These are phyloP conservation scores for Talaromyces sp. DNA, from an alignment of 2,329 filamentous ascomycete species.

Conservation along the genomic window DNA sequence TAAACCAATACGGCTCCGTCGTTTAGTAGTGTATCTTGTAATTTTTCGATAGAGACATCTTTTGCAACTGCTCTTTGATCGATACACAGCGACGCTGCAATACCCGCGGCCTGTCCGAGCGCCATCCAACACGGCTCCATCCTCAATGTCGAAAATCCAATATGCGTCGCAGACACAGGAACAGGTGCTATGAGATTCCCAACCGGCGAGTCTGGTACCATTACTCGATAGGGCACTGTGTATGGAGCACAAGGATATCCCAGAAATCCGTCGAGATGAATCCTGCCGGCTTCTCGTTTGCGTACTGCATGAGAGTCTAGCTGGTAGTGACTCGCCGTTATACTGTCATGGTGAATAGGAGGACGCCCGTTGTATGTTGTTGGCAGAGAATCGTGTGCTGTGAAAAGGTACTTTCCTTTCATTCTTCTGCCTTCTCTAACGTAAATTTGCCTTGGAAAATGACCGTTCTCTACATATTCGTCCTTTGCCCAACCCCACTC, in stretches of 20 bases:
- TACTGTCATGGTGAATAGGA: background rate
- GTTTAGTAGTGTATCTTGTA: background rate
- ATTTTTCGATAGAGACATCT: background rate
- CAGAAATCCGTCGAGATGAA: background rate
- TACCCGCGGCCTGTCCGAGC: background rate
- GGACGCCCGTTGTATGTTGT: background rate
- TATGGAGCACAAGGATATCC: background rate
- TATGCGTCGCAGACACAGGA: background rate
- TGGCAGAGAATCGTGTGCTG: background rate
- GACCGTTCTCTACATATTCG: background rate
- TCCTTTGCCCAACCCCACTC: background rate
- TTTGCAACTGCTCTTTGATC: background rate
- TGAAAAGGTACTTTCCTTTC: constrained; percentile 1
- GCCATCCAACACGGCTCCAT: background rate
- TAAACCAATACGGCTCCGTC: background rate
- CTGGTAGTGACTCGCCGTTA: background rate
- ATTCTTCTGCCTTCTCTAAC: constrained; percentile 1
- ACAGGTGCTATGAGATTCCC: background rate
- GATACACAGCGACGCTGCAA: background rate
- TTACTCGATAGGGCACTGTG: background rate
- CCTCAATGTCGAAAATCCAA: constrained; percentile 1
- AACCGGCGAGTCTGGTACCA: background rate
- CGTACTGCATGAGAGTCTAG: background rate
- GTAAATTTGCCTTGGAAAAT: background rate
- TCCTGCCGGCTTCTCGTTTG: background rate